Evolutionary conservation across 2,329 filamentous ascomycete genomes (phyloP).

Genomic region (Pezicula radicicola): DNA sequence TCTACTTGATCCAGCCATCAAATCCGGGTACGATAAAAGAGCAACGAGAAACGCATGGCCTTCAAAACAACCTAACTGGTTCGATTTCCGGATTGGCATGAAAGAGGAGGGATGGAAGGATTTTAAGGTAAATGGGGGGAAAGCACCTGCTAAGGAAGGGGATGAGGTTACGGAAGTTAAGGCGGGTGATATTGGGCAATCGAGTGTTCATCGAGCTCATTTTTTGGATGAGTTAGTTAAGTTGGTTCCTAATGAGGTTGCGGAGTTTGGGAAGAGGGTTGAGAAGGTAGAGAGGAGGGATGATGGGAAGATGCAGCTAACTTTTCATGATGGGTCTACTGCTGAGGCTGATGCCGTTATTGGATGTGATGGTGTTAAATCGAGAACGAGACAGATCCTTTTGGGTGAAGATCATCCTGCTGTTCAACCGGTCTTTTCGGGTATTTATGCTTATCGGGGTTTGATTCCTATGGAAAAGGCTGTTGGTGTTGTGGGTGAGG

Average conservation of each 20-base stretch:
- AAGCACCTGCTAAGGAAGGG: constrained; percentile 14
- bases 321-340: constrained; percentile 41
- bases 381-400: constrained; percentile 47
- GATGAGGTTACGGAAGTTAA: constrained; percentile 12
- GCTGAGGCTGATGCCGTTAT: constrained; percentile 46
- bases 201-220: constrained; percentile 25
- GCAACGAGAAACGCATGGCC: constrained; percentile 21
- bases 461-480: constrained; percentile 58
- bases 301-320: constrained; percentile 26
- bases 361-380: constrained; percentile 64
- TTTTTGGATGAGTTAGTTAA: constrained; percentile 29
- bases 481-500: constrained; percentile 41
- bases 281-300: constrained; percentile 25
- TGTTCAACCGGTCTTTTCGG: constrained; percentile 39
- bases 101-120: constrained; percentile 18
- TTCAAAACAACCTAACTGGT: constrained; percentile 22
- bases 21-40: constrained; percentile 18
- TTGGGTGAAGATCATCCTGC: constrained; percentile 36
- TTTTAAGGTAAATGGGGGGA: constrained; percentile 1
- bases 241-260: constrained; percentile 33
- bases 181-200: constrained; percentile 19
- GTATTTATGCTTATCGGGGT: constrained; percentile 60
- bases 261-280: constrained; percentile 32
- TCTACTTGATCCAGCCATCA: constrained; percentile 24
- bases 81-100: constrained; percentile 25